These are phyloP conservation scores for Penicillium diatomitis DNA, from an alignment of 495 filamentous ascomycete species.

Conservation along the genomic window DNA sequence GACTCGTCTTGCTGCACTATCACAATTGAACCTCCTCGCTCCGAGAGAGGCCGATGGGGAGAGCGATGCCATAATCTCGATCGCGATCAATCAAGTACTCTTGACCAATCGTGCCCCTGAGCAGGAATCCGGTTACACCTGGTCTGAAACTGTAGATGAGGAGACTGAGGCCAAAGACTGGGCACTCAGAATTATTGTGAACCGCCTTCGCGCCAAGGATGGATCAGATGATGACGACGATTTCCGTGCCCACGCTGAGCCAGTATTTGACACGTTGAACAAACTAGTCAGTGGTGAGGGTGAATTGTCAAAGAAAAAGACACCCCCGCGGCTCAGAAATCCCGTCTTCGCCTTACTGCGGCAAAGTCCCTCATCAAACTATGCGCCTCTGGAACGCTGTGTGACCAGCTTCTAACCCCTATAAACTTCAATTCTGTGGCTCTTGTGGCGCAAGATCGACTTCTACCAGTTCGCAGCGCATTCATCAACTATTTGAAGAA, in stretches of 20 bases:
- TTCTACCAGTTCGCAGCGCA: conserved; percentile 60
- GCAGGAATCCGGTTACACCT: conserved; percentile 43
- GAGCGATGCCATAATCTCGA: conserved; percentile 66
- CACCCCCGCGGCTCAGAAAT: conserved; percentile 65
- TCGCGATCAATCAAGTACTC: conserved; percentile 67
- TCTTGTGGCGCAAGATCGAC: conserved; percentile 66
- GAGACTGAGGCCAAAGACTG: conserved; percentile 78
- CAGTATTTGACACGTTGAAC: conserved; percentile 70
- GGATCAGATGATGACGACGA: conserved; percentile 41
- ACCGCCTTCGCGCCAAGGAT: conserved; percentile 64
- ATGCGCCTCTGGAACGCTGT: conserved; percentile 54
- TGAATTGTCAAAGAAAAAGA: conserved; percentile 66
- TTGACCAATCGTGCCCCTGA: conserved; percentile 53
- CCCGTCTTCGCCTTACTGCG: conserved; percentile 70
- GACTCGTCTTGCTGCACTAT: conserved; percentile 73
- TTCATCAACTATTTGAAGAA: conserved; percentile 85
- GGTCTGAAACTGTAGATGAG: conserved; percentile 66
- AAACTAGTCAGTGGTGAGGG: conserved; percentile 65
- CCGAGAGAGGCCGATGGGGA: conserved; percentile 63
- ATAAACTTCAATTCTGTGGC: conserved; percentile 72
- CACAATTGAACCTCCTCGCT: conserved; percentile 73
- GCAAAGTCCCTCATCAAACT: conserved; percentile 79
- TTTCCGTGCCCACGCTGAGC: conserved; percentile 53
- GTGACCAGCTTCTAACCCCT: conserved; percentile 66
- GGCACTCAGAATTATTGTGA: conserved; percentile 84